These are phyloP conservation scores for Dioscorea alata DNA, from an alignment of 106 monocot species.

Conservation along the genomic window DNA sequence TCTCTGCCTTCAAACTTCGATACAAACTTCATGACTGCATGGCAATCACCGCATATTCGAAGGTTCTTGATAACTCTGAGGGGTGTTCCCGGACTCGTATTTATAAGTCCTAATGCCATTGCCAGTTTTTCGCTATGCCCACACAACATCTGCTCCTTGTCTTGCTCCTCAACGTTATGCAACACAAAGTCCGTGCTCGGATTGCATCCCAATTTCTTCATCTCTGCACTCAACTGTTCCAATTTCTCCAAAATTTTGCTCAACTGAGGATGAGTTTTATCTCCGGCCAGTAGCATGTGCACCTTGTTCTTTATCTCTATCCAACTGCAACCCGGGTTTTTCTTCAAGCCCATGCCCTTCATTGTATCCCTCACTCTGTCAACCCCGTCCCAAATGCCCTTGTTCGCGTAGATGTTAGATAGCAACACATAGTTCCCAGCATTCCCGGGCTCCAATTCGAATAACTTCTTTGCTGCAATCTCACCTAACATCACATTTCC, in stretches of 20 bases:
- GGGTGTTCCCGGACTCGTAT: constrained; percentile 40
- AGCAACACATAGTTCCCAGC: constrained; percentile 79
- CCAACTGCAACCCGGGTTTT: constrained; percentile 80
- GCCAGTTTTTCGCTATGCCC: constrained; percentile 90
- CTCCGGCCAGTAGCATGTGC: constrained; percentile 69
- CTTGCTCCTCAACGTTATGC: constrained; percentile 94
- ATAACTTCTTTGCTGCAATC: constrained; percentile 67
- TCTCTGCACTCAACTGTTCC: constrained; percentile 42
- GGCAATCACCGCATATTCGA: constrained; percentile 78
- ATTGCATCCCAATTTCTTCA: constrained; percentile 48
- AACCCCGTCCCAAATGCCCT: constrained; percentile 51
- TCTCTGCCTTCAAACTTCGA: constrained; percentile 60
- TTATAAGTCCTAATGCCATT: constrained; percentile 62
- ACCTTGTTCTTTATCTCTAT: constrained; percentile 71
- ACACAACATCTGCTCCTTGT: constrained; percentile 80
- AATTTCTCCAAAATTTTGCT: constrained; percentile 40
- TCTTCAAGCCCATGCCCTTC: constrained; percentile 60
- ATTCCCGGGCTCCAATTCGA: constrained; percentile 65
- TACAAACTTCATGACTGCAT: constrained; percentile 70
- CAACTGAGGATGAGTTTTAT: constrained; percentile 60
- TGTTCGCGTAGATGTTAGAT: constrained; percentile 73
- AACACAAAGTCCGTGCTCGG: constrained; percentile 58
- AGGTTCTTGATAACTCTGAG: constrained; percentile 81
- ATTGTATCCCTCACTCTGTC: constrained; percentile 45
- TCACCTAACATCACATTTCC: constrained; percentile 54